phyloP scores from a whole-genome alignment of 164 flowering plant genomes.

The Nymphaea colorata region DNA sequence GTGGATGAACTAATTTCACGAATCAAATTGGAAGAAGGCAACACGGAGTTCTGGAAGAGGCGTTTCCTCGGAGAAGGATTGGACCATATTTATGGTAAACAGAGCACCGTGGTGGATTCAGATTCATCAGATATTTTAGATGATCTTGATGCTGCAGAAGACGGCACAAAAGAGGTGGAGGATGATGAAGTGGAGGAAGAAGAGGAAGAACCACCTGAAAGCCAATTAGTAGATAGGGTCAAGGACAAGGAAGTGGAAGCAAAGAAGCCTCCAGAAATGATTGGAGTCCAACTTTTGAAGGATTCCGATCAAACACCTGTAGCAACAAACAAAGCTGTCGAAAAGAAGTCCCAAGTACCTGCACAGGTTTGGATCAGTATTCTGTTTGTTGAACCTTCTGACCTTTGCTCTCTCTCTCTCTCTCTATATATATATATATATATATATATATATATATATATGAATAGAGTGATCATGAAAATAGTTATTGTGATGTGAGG shows the following conservation, averaged over 20 bases:
- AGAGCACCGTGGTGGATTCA: constrained; percentile 16
- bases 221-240: constrained; percentile 45
- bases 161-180: constrained; percentile 37
- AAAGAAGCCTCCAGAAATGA: constrained; percentile 81
- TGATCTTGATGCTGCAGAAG: constrained; percentile 40
- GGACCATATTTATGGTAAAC: constrained; percentile 1
- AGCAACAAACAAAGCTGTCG: constrained; percentile 48
- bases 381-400: no score
- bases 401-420: no score
- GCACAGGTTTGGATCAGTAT: constrained; percentile 35
- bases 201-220: constrained; percentile 20
- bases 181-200: constrained; percentile 31
- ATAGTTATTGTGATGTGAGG: no score
- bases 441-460: no score
- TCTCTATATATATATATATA: no score
- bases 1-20: constrained; percentile 80
- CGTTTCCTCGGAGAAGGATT: constrained; percentile 89
- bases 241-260: constrained; percentile 59
- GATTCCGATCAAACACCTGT: constrained; percentile 50
- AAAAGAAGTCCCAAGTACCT: constrained; percentile 32
- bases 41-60: constrained; percentile 97
- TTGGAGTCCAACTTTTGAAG: constrained; percentile 82
- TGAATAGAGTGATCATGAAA: no score
- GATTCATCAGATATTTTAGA: constrained; percentile 35
- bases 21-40: constrained; percentile 71